Evolutionary conservation across 73 alveolate species (phyloP).

Genomic region (Paramecium tetraurelia): DNA sequence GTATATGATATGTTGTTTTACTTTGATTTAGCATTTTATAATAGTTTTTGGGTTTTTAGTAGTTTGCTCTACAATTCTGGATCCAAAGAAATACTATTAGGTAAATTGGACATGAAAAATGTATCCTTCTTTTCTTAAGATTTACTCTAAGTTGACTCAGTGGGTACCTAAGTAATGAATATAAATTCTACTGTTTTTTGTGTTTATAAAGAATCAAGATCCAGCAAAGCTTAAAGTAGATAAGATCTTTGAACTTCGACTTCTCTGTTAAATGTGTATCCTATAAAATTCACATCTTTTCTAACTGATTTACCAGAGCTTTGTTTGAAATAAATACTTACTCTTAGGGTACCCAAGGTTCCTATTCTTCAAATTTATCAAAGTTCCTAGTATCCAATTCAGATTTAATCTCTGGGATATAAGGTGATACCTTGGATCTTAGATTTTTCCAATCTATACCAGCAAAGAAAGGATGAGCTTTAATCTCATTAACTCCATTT

Average conservation of each 20-base stretch:
- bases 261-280: constrained; percentile 67
- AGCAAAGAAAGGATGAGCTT: constrained; percentile 91
- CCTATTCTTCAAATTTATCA: constrained; percentile 92
- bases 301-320: constrained; percentile 51
- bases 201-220: constrained; percentile 40
- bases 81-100: background rate
- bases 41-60: background rate
- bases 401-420: constrained; percentile 73
- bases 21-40: background rate
- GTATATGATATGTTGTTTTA: background rate
- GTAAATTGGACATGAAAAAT: background rate
- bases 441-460: constrained; percentile 89
- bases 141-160: background rate
- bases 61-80: constrained; percentile 48
- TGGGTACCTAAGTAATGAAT: background rate
- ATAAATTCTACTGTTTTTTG: constrained; percentile 2
- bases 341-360: constrained; percentile 83
- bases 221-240: constrained; percentile 44
- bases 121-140: background rate
- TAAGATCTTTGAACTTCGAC: constrained; percentile 58
- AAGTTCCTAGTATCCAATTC: constrained; percentile 84
- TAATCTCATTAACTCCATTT: constrained; percentile 86
- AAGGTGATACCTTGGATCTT: constrained; percentile 80
- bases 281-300: constrained; percentile 67
- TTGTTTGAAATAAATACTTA: background rate